A percentile compares a stretch with the other conserved stretches of the same genome.
Conservation (phyloP, 202 grass and related monocot genomes). For the Panicum hallii region DNA sequence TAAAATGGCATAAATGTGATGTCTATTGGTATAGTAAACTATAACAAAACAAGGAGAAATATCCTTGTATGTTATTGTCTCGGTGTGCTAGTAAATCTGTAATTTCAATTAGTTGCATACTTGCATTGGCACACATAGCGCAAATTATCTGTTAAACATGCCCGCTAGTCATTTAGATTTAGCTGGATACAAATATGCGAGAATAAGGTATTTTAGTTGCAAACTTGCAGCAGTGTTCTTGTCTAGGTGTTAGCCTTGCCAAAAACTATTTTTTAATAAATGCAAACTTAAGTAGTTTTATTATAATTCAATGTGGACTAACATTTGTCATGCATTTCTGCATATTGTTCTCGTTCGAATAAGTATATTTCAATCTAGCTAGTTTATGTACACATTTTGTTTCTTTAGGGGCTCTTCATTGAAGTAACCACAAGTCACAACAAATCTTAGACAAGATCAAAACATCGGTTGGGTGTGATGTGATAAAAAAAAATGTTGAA, state of each 20-base stretch:
- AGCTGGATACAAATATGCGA: not conserved
- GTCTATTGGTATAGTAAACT: not conserved
- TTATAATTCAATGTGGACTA: no score
- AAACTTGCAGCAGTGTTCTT: not conserved
- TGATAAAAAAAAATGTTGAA: not conserved
- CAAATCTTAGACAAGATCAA: not conserved
- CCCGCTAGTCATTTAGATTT: not conserved
- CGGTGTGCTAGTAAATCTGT: not conserved
- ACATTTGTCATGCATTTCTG: not conserved
- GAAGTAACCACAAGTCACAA: not conserved
- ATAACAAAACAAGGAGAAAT: not conserved
- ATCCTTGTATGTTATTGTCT: not conserved
- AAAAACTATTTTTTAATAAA: not conserved
- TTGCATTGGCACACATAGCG: not conserved
- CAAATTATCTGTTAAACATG: not conserved
- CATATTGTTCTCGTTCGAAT: not conserved
- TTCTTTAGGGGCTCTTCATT: not conserved
- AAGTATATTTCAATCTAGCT: not conserved
- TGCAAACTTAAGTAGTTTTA: not conserved
- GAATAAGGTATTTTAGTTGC: not conserved
- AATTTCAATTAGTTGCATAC: not conserved
- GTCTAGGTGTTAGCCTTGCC: not conserved
- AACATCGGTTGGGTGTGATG: not conserved
- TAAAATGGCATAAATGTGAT: constrained; percentile 45
- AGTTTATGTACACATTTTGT: not conserved